Percentiles rank a stretch among this genome's conserved stretches.
Conservation (phyloP, 208 protist species). For the Pavlovales sp. region DNA sequence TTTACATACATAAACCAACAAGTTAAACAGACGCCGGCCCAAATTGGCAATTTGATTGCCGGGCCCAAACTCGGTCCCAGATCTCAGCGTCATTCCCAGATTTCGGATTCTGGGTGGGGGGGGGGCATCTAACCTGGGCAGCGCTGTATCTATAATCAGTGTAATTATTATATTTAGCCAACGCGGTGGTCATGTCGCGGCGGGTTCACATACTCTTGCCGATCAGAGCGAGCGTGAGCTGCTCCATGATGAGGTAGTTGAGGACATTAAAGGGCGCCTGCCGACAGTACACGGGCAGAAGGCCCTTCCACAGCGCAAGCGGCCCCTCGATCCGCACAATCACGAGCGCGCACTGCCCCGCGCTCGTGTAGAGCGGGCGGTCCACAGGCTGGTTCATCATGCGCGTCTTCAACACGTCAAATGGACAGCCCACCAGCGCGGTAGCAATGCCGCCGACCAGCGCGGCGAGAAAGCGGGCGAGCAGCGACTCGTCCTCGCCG, state of each 20-base stretch:
- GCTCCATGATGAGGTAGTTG: constrained; percentile 35
- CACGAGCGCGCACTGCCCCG: background rate
- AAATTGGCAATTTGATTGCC: too few relatives aligned
- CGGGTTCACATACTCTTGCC: background rate
- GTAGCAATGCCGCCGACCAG: constrained; percentile 1
- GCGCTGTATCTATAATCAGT: too few relatives aligned
- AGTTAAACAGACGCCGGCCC: too few relatives aligned
- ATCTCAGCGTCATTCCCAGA: too few relatives aligned
- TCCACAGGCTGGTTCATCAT: constrained; percentile 24
- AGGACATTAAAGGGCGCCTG: constrained; percentile 37
- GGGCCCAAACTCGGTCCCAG: too few relatives aligned
- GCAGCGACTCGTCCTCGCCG: constrained; percentile 24
- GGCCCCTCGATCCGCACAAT: constrained; percentile 12
- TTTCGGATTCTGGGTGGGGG: too few relatives aligned
- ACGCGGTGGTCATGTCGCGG: too few relatives aligned
- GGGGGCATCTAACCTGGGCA: too few relatives aligned
- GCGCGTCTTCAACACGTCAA: constrained; percentile 36
- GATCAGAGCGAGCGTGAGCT: background rate
- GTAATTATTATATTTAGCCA: too few relatives aligned
- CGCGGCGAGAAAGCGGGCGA: background rate
- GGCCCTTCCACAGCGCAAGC: constrained; percentile 26
- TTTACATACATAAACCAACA: too few relatives aligned
- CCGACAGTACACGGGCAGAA: constrained; percentile 24
- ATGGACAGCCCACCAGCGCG: constrained; percentile 13
- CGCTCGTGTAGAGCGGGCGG: background rate